Evolutionary conservation across 345 rosid species (phyloP).

Genomic region (Leavenworthia alabamica): DNA sequence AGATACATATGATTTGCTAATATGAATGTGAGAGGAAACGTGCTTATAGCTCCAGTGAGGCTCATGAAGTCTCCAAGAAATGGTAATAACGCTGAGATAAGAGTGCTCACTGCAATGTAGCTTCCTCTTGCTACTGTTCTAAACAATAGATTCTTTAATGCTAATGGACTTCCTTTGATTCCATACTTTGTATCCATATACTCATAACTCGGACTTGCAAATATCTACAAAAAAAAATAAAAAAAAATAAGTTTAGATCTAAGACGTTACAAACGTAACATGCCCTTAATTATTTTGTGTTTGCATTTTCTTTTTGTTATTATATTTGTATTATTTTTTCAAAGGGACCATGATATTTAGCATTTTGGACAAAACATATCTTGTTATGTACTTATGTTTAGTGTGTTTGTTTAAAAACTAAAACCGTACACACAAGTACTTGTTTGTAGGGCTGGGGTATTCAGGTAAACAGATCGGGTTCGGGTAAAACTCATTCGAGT

Average conservation of each 20-base stretch:
- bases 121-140: slow-evolving; percentile 72
- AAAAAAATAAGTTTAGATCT: background rate
- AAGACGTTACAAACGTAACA: background rate
- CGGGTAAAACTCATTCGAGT: too few species aligned
- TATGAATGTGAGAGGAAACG: slow-evolving; percentile 81
- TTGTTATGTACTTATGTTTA: too few species aligned
- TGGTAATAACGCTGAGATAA: slow-evolving; percentile 79
- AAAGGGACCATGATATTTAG: background rate
- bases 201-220: slow-evolving; percentile 89
- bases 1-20: slow-evolving; percentile 89
- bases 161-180: slow-evolving; percentile 54
- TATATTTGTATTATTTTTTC: too few species aligned
- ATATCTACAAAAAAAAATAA: slow-evolving; percentile 41
- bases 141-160: slow-evolving; percentile 51
- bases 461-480: too few species aligned
- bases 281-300: background rate
- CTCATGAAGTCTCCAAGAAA: slow-evolving; percentile 92
- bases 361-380: background rate
- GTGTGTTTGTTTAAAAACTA: background rate
- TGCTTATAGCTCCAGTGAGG: slow-evolving; percentile 81
- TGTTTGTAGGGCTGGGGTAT: too few species aligned
- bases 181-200: slow-evolving; percentile 77
- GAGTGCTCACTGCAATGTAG: slow-evolving; percentile 58
- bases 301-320: too few species aligned
- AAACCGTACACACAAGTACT: background rate